Evolutionary conservation across 2,329 filamentous ascomycete genomes (phyloP), one percentile per base, ranked within the genome.

Genomic region (Claviceps purpurea): DNA sequence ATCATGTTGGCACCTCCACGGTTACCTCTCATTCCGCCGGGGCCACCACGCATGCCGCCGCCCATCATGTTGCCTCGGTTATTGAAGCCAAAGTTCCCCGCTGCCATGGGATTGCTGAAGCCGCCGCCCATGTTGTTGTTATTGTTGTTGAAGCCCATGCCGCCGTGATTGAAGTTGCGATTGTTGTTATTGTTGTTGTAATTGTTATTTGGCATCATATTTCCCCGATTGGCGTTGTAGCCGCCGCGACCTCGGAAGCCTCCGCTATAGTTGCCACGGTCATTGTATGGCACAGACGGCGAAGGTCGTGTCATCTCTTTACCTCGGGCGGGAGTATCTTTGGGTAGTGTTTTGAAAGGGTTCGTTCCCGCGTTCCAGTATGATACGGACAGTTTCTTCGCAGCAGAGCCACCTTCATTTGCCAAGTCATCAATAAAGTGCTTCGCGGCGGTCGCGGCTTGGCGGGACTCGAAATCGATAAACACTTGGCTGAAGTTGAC

Each of bases 271-370:
- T 62, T 68, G 59, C 64, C 61, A 55, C 72, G 62, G 52, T 59
- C 71, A 50, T 75, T 76, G 65, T 76, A 79, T 51, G 68, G 66
- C 46, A 73, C 70, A 47, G 74, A 64, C 37, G 71, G 66, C 52
- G 73, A 66, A 34, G 80, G 75, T 50, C 81, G 81, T 54, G 79
- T 73, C 44, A 74, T 71, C 44, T 83, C 79, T 63, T 88, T 84
- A 40, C 76, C 83, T 38, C 50, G 24, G 3, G 67, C 58, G 0
- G 87, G 89, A 0, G 85, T 84, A 64, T 95, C 90, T 70, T 95
- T 95, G 18, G 89, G 90, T 4, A 94, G 72, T 0, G 89, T 96
- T 58, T 86, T 84, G 78, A 95, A 97, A 0, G 90, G 89, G 65
- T 97, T 97, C 58, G 78, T 76, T 47, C 80, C 78, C 0, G 89